Evolutionary conservation across 208 protist genomes (phyloP), one percentile per base, ranked within the genome.

Genomic region (Wallacemonas collosoma): DNA sequence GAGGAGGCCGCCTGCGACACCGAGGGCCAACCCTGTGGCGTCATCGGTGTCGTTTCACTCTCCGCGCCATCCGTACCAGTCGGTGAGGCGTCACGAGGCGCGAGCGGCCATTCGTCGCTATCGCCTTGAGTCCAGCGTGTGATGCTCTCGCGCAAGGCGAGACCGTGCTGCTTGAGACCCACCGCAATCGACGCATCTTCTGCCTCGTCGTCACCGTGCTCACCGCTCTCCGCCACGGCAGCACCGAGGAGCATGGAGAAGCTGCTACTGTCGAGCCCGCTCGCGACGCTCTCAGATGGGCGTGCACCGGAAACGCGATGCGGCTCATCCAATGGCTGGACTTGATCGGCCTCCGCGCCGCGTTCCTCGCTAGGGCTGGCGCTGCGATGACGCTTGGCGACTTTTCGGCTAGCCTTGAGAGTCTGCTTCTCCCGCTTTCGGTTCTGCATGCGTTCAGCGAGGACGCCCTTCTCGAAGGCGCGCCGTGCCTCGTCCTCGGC

Each of bases 361-460:
- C 26, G 26, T 0, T 26, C 26, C 26, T 26, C 26, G 26, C 26
- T 26, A 26, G 26, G 26, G 26, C 26, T 26, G 36, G 56, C 35
- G n/a, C 9, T 17, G 43, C 7, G 15, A 15, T 41, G 11, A 2
- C 17, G 53, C 71, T 69, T 56, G 63, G 26, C 17, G n/a, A n/a
- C 45, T 41, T 12, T 51, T 5, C 40, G n/a, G 12, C 15, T 55
- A n/a, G 51, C 39, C 38, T 63, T 72, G 4, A 12, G 40, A 7
- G 17, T 44, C 51, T 71, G 15, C 26, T 57, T 50, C 44, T 60
- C 53, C 6, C 47, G 47, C 26, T 68, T 68, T 15, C 63, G 63
- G 43, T 5, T 11, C 12, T 48, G 11, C 15, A 71, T 38, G 2
- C 72, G 56, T 66, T 71, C 41, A 38, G 75, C 75, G 12, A 81